Evolutionary conservation across 202 grass and related monocot species (phyloP).

Genomic region (Hordeum pubiflorum): DNA sequence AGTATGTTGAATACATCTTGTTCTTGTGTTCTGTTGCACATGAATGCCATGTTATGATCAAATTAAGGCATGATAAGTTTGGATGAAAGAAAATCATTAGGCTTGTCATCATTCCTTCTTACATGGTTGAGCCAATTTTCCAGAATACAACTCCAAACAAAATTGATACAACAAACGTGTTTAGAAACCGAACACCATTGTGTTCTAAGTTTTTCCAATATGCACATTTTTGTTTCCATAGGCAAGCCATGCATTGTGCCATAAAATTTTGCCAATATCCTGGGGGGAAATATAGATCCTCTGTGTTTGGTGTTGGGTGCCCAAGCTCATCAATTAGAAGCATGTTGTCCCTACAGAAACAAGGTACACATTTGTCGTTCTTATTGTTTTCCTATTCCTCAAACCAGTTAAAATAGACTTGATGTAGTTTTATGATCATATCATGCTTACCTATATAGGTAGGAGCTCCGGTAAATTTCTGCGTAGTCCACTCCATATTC

Average conservation of each 20-base stretch:
- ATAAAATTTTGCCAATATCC: slow-evolving; percentile 44
- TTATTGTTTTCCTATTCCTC: background rate
- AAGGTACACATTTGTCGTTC: background rate
- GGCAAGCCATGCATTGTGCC: slow-evolving; percentile 44
- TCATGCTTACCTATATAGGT: slow-evolving; percentile 38
- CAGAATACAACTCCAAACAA: slow-evolving; percentile 69
- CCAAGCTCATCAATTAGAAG: slow-evolving; percentile 37
- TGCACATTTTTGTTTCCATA: slow-evolving; percentile 71
- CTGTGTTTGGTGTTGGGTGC: slow-evolving; percentile 25
- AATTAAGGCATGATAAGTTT: background rate
- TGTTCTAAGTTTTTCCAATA: slow-evolving; percentile 87
- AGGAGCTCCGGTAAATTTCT: slow-evolving; percentile 47
- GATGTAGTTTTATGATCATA: background rate
- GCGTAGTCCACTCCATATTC: slow-evolving; percentile 57
- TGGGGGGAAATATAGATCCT: slow-evolving; percentile 47
- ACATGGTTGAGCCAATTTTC: slow-evolving; percentile 58
- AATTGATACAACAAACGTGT: slow-evolving; percentile 44
- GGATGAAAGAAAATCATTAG: background rate
- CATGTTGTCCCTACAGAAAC: slow-evolving; percentile 39
- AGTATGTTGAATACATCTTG: slow-evolving; percentile 79
- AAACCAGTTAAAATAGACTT: too few relatives aligned
- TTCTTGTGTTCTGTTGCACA: slow-evolving; percentile 38
- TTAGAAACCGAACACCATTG: slow-evolving; percentile 61
- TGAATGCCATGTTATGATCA: background rate
- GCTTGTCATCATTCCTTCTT: slow-evolving; percentile 6